phyloP scores from a whole-genome alignment of 2,329 filamentous ascomycete species.

The Emergomyces africanus region DNA sequence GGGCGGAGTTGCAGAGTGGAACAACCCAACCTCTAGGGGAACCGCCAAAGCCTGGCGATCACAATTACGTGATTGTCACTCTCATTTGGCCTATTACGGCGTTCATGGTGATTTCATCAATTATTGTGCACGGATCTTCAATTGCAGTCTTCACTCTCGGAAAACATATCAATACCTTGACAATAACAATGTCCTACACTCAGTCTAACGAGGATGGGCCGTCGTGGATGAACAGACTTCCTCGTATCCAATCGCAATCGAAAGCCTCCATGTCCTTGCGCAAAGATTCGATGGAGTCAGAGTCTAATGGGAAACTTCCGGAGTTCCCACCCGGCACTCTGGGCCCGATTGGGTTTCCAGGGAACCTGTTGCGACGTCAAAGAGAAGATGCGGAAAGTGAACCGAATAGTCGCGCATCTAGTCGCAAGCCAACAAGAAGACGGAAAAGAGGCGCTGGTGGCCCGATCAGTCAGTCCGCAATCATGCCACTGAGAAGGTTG shows the following conservation, averaged over 20 bases:
- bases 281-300: conserved; percentile 52
- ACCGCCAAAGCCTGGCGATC: conserved; percentile 35
- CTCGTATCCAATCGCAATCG: conserved; percentile 68
- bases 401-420: conserved; percentile 42
- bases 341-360: conserved; percentile 57
- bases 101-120: conserved; percentile 88
- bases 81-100: conserved; percentile 93
- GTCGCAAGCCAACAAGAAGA: conserved; percentile 41
- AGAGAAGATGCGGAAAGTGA: conserved; percentile 53
- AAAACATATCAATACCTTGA: conserved; percentile 94
- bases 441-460: conserved; percentile 65
- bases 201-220: conserved; percentile 76
- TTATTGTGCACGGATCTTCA: conserved; percentile 93
- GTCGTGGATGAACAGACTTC: conserved; percentile 89
- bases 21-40: conserved; percentile 63
- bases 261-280: conserved; percentile 61
- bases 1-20: conserved; percentile 75
- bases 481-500: conserved; percentile 48
- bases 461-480: conserved; percentile 80
- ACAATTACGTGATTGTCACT: conserved; percentile 60
- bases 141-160: conserved; percentile 95
- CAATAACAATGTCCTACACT: conserved; percentile 93
- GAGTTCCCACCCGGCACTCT: conserved; percentile 56
- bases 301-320: conserved; percentile 44
- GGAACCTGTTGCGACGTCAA: conserved; percentile 69